A percentile compares a stretch with the other conserved stretches of the same genome.
Conservation (phyloP, 257 asterid species). For the Handroanthus guayacan region DNA sequence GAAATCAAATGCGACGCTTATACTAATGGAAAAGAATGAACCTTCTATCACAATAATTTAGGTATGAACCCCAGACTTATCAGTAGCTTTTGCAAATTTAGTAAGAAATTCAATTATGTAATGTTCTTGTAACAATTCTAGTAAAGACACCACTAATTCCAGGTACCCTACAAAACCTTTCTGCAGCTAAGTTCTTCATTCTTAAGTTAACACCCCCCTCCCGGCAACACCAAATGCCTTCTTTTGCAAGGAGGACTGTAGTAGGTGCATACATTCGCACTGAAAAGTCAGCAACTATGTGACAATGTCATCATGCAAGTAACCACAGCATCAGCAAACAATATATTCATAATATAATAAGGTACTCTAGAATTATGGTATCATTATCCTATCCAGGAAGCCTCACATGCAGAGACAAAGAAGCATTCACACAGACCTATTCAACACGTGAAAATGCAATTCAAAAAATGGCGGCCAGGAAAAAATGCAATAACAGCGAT, state of each 20-base stretch:
- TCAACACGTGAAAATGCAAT: conserved; percentile 72
- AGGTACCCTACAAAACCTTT: not conserved
- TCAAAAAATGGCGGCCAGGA: conserved; percentile 76
- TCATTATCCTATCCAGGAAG: conserved; percentile 15
- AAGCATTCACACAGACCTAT: conserved; percentile 48
- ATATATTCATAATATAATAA: not conserved
- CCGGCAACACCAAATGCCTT: not conserved
- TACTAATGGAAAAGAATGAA: not conserved
- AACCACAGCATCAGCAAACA: not conserved
- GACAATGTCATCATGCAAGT: not conserved
- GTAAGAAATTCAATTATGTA: not conserved
- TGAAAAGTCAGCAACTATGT: not conserved
- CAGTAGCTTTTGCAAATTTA: conserved; percentile 7
- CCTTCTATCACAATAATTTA: not conserved
- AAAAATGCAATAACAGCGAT: conserved; percentile 75
- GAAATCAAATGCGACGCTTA: not conserved
- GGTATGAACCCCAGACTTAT: not conserved
- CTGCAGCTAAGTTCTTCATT: not conserved
- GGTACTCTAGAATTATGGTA: not conserved
- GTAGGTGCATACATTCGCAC: not conserved
- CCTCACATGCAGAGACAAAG: conserved; percentile 2
- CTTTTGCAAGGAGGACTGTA: not conserved
- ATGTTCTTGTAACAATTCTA: too few species aligned
- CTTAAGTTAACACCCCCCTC: not conserved
- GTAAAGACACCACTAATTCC: conserved; percentile 1